Evolutionary conservation across 1,284 basidiomycete genomes (phyloP), one percentile per base, ranked within the genome.

Genomic region (Athelia psychrophila): DNA sequence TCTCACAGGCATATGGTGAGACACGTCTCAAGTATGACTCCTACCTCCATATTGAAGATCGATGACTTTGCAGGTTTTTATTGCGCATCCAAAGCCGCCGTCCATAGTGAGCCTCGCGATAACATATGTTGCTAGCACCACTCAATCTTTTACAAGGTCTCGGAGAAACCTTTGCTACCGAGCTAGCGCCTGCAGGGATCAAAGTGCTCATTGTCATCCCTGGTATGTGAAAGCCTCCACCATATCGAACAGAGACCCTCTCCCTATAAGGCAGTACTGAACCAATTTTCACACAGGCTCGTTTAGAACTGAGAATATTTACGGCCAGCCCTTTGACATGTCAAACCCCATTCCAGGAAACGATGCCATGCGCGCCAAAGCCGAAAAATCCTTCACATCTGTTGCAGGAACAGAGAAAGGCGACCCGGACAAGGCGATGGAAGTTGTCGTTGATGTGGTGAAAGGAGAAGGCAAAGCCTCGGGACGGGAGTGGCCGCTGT

Each of bases 31-130:
- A 13, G 75, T 68, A 27, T 48, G 45, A 33, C 36, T 32, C 49
- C 23, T 40, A 44, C 53, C 49, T 20, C 51, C 6, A 20, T 24
- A 12, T 22, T 51, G 33, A 24, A 44, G 22, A 10, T 36, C 18
- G 18, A 44, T 24, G 16, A 54, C 51, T 36, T 24, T 35, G 18
- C 32, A 62, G 66, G 58, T 12, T 16, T 55, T 8, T 73, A 73
- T 52, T 56, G 58, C 10, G 54, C 69, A 3, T 68, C 70, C 3
- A 73, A 71, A 51, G 67, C 68, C 22, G 69, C 70, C 16, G 52
- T 70, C 15, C 64, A 67, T 33, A 58, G 64, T 65, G 56, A 45
- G 56, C 58, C n/a, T n/a, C n/a, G n/a, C n/a, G n/a, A n/a, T n/a
- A n/a, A n/a, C n/a, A n/a, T n/a, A n/a, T n/a, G n/a, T n/a, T n/a